Evolutionary conservation across 2,329 filamentous ascomycete genomes (phyloP), one percentile per base, ranked within the genome.

Genomic region (Cladosporium velox): DNA sequence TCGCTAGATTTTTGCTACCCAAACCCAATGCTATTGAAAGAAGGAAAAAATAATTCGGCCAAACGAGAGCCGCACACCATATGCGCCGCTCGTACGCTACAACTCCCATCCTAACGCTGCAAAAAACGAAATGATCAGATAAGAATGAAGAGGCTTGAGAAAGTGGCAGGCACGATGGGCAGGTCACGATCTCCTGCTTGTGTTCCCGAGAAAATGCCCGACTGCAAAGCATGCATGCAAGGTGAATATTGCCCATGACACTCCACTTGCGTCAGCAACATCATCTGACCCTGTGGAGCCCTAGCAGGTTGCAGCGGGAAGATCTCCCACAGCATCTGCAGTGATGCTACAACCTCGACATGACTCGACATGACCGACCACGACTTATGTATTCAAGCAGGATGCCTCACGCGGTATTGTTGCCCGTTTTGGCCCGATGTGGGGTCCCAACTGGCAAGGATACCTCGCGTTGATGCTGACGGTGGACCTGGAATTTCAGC

Each of bases 71-170:
- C 52, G 34, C 59, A 49, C 41, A 15, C 32, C 60, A 54, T 38
- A 54, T 41, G 49, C 60, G 49, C 60, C 60, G 49, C 47, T 63
- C 24, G 24, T 38, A 63, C 47, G 60, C 49, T 63, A 63, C 38
- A 41, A 49, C 38, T 60, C 26, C 60, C 49, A 26, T 34, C 34
- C 18, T 11, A 63, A 63, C 49, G 60, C 60, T 63, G 60, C 49
- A 60, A 4, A 24, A 60, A 34, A 10, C 18, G n/a, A 44, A 44
- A 14, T 55, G 52, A 55, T 55, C 3, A 32, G 52, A 14, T n/a
- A 32, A 54, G 21, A 54, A 54, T 30, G 58, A 49, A 52, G 32
- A 35, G 12, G 34, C 34, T 35, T 35, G 26, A 21, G 24, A 38
- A 54, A 41, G 7, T n/a, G 7, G 30, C 21, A 24, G n/a, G 32